Evolutionary conservation across 2,329 filamentous ascomycete genomes (phyloP).

Genomic region (Fusarium dimerum): DNA sequence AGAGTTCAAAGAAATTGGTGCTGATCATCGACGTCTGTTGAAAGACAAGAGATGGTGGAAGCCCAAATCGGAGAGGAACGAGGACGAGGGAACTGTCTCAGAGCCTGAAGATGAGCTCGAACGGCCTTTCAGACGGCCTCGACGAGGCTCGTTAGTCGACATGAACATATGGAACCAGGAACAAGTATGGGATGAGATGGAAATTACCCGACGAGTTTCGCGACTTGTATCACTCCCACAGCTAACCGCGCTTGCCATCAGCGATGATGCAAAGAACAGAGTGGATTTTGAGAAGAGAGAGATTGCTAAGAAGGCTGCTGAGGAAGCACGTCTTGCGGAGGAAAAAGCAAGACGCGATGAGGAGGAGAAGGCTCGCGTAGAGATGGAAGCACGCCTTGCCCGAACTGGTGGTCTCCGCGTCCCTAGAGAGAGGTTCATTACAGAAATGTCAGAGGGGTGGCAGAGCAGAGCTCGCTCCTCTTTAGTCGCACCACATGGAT

Average conservation of each 20-base stretch:
- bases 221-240: constrained; percentile 31
- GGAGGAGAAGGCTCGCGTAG: constrained; percentile 25
- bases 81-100: too few relatives aligned
- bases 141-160: too few relatives aligned
- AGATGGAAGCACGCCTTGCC: constrained; percentile 32
- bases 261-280: constrained; percentile 30
- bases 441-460: constrained; percentile 32
- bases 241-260: constrained; percentile 26
- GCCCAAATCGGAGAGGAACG: too few relatives aligned
- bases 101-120: too few relatives aligned
- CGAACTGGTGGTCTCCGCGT: constrained; percentile 33
- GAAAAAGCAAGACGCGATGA: constrained; percentile 26
- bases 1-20: neutral
- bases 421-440: constrained; percentile 30
- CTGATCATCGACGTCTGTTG: too few relatives aligned
- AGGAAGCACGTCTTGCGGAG: constrained; percentile 29
- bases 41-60: too few relatives aligned
- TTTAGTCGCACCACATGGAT: constrained; percentile 35
- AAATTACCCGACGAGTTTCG: constrained; percentile 23
- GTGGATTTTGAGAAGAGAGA: constrained; percentile 28
- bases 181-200: constrained; percentile 7
- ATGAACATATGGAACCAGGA: neutral
- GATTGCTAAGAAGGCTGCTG: constrained; percentile 22
- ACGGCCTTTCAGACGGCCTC: too few relatives aligned
- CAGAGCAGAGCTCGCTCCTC: constrained; percentile 29